phyloP scores from a whole-genome alignment of 768 basidiomycete genomes.

The Sarcomyxa edulis region DNA sequence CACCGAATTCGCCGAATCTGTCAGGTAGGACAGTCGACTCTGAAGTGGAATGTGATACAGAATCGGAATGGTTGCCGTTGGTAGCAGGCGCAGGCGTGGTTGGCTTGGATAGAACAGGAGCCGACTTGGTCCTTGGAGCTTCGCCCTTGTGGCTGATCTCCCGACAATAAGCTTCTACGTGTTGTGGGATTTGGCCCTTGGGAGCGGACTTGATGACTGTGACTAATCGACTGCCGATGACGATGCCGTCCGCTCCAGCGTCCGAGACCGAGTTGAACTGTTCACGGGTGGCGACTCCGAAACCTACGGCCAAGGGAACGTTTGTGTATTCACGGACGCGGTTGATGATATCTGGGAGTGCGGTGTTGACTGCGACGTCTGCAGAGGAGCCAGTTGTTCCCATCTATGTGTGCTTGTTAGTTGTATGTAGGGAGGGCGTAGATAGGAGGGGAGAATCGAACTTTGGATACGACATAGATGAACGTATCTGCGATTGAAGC shows the following conservation, averaged over 20 bases:
- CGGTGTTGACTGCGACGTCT: slow-evolving; percentile 60
- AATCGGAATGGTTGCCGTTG: slow-evolving; percentile 24
- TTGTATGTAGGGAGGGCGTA: slow-evolving; percentile 8
- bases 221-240: slow-evolving; percentile 87
- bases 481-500: slow-evolving; percentile 93
- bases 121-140: slow-evolving; percentile 29
- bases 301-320: slow-evolving; percentile 91
- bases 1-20: slow-evolving; percentile 93
- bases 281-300: slow-evolving; percentile 86
- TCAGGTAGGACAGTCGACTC: slow-evolving; percentile 56
- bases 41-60: slow-evolving; percentile 22
- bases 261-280: slow-evolving; percentile 85
- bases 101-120: slow-evolving; percentile 14
- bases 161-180: slow-evolving; percentile 70
- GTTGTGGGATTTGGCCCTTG: slow-evolving; percentile 37
- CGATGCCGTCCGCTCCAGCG: slow-evolving; percentile 93
- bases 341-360: slow-evolving; percentile 77
- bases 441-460: slow-evolving; percentile 19
- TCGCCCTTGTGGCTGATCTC: slow-evolving; percentile 51
- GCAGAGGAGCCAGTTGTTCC: slow-evolving; percentile 94
- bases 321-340: slow-evolving; percentile 76
- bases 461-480: slow-evolving; percentile 98
- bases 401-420: slow-evolving; percentile 55
- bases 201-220: slow-evolving; percentile 68
- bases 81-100: slow-evolving; percentile 20